phyloP scores from a whole-genome alignment of 805 yeast genomes.

The Metschnikowia vanudenii region DNA sequence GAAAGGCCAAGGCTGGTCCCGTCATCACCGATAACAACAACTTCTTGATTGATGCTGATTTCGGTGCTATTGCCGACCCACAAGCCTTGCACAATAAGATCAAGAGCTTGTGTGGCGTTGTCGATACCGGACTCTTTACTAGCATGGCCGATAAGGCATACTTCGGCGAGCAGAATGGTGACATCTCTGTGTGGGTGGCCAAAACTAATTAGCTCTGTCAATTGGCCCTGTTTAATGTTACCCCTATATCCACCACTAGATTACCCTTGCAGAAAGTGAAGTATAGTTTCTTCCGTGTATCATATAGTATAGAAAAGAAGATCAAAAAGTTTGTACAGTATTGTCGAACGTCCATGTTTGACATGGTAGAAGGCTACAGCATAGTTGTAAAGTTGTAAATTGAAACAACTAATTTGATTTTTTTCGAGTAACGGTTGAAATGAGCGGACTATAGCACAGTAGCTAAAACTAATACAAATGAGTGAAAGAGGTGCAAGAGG shows the following conservation, averaged over 20 bases:
- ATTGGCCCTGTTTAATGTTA: too few relatives aligned
- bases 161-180: slow-evolving; percentile 84
- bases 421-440: background rate
- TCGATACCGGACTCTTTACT: slow-evolving; percentile 90
- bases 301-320: too few relatives aligned
- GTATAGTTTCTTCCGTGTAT: too few relatives aligned
- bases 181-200: slow-evolving; percentile 22
- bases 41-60: slow-evolving; percentile 88
- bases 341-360: too few relatives aligned
- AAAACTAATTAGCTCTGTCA: background rate
- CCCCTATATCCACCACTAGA: too few relatives aligned
- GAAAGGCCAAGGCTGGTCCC: slow-evolving; percentile 94
- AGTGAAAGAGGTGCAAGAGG: background rate
- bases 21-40: slow-evolving; percentile 94
- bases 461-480: background rate
- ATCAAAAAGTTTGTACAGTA: too few relatives aligned
- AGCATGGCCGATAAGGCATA: slow-evolving; percentile 75
- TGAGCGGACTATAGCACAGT: background rate
- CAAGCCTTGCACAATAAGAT: slow-evolving; percentile 57
- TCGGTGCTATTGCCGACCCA: slow-evolving; percentile 66
- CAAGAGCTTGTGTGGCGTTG: slow-evolving; percentile 84
- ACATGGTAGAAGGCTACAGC: too few relatives aligned
- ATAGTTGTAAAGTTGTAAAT: too few relatives aligned
- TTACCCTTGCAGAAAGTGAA: too few relatives aligned
- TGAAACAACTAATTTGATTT: too few relatives aligned